Base-by-base conservation (phyloP, 2,329 filamentous ascomycete species). In the Keithomyces neogunnii region DNA sequence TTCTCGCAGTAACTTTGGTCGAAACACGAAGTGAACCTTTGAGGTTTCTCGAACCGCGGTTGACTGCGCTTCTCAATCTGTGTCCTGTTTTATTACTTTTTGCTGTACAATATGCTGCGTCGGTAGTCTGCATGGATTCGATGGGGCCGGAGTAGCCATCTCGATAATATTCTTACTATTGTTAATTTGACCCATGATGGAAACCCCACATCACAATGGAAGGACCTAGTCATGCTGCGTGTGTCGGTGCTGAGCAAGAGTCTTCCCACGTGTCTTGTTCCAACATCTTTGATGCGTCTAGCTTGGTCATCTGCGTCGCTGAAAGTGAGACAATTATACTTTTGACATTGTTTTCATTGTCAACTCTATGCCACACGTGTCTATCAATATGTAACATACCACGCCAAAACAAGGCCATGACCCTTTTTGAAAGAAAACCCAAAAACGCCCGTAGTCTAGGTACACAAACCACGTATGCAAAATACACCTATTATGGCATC, bases 1-100 rank as follows among this genome's bases (percentile, higher is more conserved):
- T 44, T n/a, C 19, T 8, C 28, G 3, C 9, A 69, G 68, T 51
- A 67, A 64, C 53, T 64, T 69, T 42, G 63, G 66, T 28, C 66
- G 62, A 45, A 64, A 66, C 29, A 59, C 64, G n/a, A 57, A 56
- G 53, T 56, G 47, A 58, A n/a, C 6, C 10, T 30, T 45, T 26
- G n/a, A 36, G 19, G 13, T 10, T 33, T 40, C 26, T 42, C 19
- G 40, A 11, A 44, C 8, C 40, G 11, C 40, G 26, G 30, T 40
- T 19, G 38, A 3, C 38, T 29, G 28, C 6, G 40, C 40, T 19
- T 19, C 19, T 10, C 28, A 30, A 28, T 30, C 4, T 8, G n/a
- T 29, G 26, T 44, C 13, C 9, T 19, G 10, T 44, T 29, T 29
- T 32, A 19, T 19, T 19, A 19, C 13, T n/a, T n/a, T n/a, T 9